Conservation (phyloP, 192 early-diverging fungal genomes). For the Umbelopsis sp. region DNA sequence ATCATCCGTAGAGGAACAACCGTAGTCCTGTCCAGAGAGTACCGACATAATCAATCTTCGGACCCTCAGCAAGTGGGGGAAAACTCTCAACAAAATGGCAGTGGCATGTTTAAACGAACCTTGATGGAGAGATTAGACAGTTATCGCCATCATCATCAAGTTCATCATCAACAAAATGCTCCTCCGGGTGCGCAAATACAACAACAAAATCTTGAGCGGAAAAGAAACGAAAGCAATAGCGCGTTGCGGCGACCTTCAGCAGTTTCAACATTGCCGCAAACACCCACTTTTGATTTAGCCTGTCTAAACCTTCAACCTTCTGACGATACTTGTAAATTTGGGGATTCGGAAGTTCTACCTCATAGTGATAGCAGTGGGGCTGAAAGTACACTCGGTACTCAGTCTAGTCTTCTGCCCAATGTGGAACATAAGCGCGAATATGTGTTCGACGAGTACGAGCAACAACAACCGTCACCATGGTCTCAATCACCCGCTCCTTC, state of each 20-base stretch:
- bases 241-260: neutral
- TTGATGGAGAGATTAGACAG: constrained; percentile 16
- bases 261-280: neutral
- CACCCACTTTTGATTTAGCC: neutral
- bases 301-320: neutral
- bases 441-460: constrained; percentile 57
- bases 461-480: constrained; percentile 59
- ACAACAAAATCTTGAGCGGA: constrained; percentile 23
- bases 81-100: constrained; percentile 7
- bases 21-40: constrained; percentile 55
- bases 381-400: neutral
- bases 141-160: neutral
- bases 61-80: constrained; percentile 9
- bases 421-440: neutral
- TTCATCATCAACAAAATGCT: constrained; percentile 17
- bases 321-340: neutral
- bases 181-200: constrained; percentile 27
- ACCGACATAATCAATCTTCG: constrained; percentile 30
- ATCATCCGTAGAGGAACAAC: constrained; percentile 48
- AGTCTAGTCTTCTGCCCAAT: neutral
- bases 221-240: neutral
- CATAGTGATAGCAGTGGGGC: neutral
- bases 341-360: constrained; percentile 2
- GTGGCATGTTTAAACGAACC: constrained; percentile 31
- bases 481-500: constrained; percentile 60